Evolutionary conservation across 768 basidiomycete species (phyloP).

Genomic region (Tylopilus intermedius): DNA sequence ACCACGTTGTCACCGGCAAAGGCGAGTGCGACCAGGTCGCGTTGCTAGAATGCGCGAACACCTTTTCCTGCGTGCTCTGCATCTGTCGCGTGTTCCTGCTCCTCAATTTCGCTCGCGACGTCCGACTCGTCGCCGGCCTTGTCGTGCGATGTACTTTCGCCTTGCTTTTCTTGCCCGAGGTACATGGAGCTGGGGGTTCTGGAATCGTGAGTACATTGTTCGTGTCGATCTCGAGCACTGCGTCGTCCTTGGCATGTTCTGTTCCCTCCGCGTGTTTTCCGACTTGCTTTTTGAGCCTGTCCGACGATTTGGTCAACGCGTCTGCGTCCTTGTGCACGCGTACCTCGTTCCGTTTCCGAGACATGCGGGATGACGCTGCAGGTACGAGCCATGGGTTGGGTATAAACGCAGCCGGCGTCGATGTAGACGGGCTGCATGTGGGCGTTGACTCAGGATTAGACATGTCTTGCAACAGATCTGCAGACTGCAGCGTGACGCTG

Average conservation of each 20-base stretch:
- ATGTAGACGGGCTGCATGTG: constrained; percentile 14
- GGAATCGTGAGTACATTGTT: constrained; percentile 18
- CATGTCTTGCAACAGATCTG: constrained; percentile 40
- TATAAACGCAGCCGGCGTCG: constrained; percentile 6
- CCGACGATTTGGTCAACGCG: constrained; percentile 58
- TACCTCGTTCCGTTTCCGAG: constrained; percentile 71
- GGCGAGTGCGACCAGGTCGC: constrained; percentile 88
- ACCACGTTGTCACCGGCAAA: constrained; percentile 98
- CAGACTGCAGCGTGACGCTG: constrained; percentile 63
- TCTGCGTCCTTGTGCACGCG: constrained; percentile 64
- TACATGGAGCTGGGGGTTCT: background rate
- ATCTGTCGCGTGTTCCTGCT: constrained; percentile 53
- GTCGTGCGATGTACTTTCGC: constrained; percentile 6
- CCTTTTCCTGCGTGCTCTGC: constrained; percentile 39
- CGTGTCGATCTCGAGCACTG: constrained; percentile 66
- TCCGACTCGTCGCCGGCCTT: constrained; percentile 44
- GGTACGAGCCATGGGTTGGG: constrained; percentile 81
- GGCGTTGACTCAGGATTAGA: constrained; percentile 7
- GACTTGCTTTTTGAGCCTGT: constrained; percentile 64
- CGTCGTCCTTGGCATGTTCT: constrained; percentile 66
- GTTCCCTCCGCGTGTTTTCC: constrained; percentile 54
- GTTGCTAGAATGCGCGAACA: constrained; percentile 75
- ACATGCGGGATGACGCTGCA: constrained; percentile 38
- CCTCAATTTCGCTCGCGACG: constrained; percentile 62
- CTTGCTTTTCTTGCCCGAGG: constrained; percentile 12